Conservation (phyloP, 192 early-diverging fungal genomes). For the Rhizophlyctis rosea region DNA sequence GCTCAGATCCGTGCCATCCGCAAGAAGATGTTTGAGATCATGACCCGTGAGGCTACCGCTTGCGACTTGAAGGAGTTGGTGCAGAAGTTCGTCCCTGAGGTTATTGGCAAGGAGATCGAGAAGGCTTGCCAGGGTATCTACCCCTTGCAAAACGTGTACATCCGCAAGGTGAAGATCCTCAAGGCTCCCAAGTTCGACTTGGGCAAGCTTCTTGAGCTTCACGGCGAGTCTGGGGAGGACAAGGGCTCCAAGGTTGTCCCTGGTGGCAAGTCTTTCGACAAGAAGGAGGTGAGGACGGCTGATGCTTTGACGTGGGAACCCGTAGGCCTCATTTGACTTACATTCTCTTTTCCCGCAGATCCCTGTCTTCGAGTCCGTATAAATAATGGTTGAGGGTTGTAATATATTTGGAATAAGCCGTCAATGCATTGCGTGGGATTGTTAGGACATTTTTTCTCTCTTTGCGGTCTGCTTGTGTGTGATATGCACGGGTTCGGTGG, state of each 20-base stretch:
- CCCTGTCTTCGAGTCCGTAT: no score
- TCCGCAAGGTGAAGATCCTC: slow-evolving; percentile 99
- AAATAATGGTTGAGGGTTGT: no score
- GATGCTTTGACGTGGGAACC: no score
- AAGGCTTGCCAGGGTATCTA: slow-evolving; percentile 97
- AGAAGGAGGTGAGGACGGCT: no score
- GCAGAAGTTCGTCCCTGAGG: slow-evolving; percentile 93
- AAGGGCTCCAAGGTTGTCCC: slow-evolving; percentile 76
- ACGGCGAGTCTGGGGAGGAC: slow-evolving; percentile 79
- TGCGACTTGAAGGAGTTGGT: slow-evolving; percentile 96
- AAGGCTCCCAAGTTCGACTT: slow-evolving; percentile 96
- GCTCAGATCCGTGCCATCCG: slow-evolving; percentile 97
- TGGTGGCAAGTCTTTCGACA: slow-evolving; percentile 75
- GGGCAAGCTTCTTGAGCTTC: slow-evolving; percentile 94
- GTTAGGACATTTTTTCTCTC: no score
- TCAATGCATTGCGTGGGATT: no score
- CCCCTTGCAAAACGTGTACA: slow-evolving; percentile 94
- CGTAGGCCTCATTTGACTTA: no score
- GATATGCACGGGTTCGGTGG: no score
- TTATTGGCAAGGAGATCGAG: slow-evolving; percentile 96
- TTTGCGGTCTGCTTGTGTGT: no score
- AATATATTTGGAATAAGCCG: no score
- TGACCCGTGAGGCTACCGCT: slow-evolving; percentile 75
- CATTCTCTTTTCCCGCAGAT: no score
- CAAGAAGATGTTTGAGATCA: slow-evolving; percentile 99